Conservation (phyloP, 1,139 yeast species). For the Debaryomycetaceae sp. region DNA sequence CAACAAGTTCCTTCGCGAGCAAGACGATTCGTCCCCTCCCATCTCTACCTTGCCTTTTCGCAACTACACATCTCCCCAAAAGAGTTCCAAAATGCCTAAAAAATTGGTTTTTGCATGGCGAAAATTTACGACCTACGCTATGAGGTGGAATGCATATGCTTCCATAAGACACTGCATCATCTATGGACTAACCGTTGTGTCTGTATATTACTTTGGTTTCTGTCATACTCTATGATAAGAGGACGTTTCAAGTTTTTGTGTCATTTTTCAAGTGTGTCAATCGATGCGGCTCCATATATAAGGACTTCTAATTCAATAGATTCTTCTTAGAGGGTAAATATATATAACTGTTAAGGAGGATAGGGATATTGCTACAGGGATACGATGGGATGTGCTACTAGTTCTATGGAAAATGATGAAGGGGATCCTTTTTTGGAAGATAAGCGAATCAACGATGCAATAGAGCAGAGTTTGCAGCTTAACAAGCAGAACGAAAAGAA, state of each 20-base stretch:
- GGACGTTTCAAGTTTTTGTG: not conserved
- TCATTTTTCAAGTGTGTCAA: constrained; percentile 6
- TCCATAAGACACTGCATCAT: constrained; percentile 18
- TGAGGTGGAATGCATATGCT: constrained; percentile 15
- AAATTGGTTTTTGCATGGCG: not conserved
- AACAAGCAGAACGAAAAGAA: constrained; percentile 47
- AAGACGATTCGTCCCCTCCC: constrained; percentile 13
- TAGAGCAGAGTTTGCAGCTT: constrained; percentile 61
- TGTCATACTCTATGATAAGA: constrained; percentile 10
- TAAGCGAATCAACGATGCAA: constrained; percentile 57
- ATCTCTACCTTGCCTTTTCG: constrained; percentile 10
- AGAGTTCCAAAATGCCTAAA: not conserved
- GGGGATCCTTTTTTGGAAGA: constrained; percentile 50
- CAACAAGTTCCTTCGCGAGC: constrained; percentile 20
- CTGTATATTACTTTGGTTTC: constrained; percentile 19
- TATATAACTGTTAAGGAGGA: not conserved
- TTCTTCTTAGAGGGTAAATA: not conserved
- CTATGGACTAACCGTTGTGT: constrained; percentile 14
- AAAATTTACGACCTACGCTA: constrained; percentile 7
- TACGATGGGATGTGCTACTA: constrained; percentile 66
- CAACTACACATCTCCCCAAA: constrained; percentile 10
- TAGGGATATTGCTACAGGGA: not conserved
- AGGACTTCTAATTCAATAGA: not conserved
- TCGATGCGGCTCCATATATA: constrained; percentile 7
- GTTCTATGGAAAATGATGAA: constrained; percentile 48